Conservation (phyloP, 2,329 filamentous ascomycete species). For the Colletotrichum magnum region DNA sequence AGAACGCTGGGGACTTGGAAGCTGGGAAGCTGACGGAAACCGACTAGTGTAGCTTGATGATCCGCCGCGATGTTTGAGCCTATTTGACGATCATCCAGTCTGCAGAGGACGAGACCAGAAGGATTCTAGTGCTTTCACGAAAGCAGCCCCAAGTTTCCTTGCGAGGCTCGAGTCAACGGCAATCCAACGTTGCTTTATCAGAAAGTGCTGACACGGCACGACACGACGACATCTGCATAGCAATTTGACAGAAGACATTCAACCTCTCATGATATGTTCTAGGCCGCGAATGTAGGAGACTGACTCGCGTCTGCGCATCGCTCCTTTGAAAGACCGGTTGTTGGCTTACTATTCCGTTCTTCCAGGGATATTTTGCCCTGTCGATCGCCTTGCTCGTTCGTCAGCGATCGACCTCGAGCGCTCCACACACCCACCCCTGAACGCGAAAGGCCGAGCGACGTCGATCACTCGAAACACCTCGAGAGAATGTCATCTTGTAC, state of each 20-base stretch:
- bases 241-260: too few relatives aligned
- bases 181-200: background rate
- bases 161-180: slow-evolving; percentile 23
- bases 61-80: slow-evolving; percentile 30
- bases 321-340: slow-evolving; percentile 8
- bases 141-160: slow-evolving; percentile 18
- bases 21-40: slow-evolving; percentile 27
- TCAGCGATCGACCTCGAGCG: slow-evolving; percentile 32
- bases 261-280: background rate
- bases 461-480: slow-evolving; percentile 9
- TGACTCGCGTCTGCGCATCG: slow-evolving; percentile 25
- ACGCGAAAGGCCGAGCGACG: slow-evolving; percentile 23
- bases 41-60: slow-evolving; percentile 26
- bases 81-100: slow-evolving; percentile 30
- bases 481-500: background rate
- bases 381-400: slow-evolving; percentile 28
- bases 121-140: slow-evolving; percentile 24
- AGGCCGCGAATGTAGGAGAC: background rate
- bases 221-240: too few relatives aligned
- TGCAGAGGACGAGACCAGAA: slow-evolving; percentile 28
- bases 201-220: background rate
- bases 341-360: slow-evolving; percentile 11
- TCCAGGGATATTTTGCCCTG: slow-evolving; percentile 34
- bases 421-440: slow-evolving; percentile 21
- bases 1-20: slow-evolving; percentile 4